phyloP scores from a whole-genome alignment of 2,329 filamentous ascomycete species.

The Orbilia brochopaga region DNA sequence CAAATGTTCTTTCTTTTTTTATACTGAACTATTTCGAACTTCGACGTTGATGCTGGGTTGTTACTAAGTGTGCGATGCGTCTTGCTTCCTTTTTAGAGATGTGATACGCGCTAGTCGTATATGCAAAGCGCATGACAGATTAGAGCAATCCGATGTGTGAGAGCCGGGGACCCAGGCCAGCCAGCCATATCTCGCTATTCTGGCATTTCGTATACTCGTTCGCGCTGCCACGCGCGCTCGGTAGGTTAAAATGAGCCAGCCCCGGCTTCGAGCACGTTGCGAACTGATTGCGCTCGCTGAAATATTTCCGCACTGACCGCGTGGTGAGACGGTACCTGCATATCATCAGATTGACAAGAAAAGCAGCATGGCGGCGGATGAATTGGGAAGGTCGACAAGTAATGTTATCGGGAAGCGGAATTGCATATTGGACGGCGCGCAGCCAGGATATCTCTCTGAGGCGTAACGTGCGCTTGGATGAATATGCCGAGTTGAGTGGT shows the following conservation, averaged over 20 bases:
- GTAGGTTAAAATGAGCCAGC: constrained; percentile 36
- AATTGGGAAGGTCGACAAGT: constrained; percentile 39
- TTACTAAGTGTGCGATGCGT: too few relatives aligned
- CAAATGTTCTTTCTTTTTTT: not conserved
- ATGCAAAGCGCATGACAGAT: constrained; percentile 34
- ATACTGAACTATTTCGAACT: too few relatives aligned
- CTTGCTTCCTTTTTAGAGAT: not conserved
- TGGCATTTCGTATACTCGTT: constrained; percentile 11
- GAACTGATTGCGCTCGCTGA: constrained; percentile 10
- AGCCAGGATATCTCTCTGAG: constrained; percentile 3
- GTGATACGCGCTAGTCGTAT: constrained; percentile 23
- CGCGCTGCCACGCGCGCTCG: constrained; percentile 17
- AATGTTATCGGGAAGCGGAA: constrained; percentile 40
- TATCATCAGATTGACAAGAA: too few relatives aligned
- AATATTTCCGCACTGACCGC: constrained; percentile 42
- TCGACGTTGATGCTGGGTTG: not conserved
- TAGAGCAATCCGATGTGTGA: constrained; percentile 38
- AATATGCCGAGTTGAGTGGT: constrained; percentile 3
- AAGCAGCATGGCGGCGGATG: constrained; percentile 17
- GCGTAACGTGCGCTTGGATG: constrained; percentile 1
- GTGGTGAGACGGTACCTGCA: constrained; percentile 49
- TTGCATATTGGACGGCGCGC: constrained; percentile 15
- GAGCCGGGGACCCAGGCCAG: constrained; percentile 1
- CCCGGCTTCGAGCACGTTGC: constrained; percentile 15
- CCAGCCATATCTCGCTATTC: constrained; percentile 3